phyloP scores from a whole-genome alignment of 257 asterid genomes.

The Thymus quinquecostatus region DNA sequence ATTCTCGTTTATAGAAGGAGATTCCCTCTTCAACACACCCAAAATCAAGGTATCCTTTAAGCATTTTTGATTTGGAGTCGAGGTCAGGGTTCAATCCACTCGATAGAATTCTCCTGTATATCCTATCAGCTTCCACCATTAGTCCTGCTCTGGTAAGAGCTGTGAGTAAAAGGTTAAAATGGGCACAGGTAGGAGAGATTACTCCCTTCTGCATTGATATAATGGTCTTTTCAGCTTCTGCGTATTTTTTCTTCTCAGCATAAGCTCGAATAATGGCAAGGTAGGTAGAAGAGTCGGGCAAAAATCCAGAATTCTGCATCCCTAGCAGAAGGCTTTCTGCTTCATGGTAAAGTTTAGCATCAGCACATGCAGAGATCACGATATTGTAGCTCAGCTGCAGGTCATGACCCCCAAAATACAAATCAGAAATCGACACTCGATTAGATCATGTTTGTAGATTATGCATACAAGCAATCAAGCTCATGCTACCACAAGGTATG shows the following conservation, averaged over 20 bases:
- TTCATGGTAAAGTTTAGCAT: slow-evolving; percentile 59
- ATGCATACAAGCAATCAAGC: slow-evolving; percentile 1
- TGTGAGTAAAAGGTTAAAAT: slow-evolving; percentile 57
- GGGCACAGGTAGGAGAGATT: slow-evolving; percentile 60
- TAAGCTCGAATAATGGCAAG: slow-evolving; percentile 72
- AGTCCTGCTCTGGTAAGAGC: slow-evolving; percentile 60
- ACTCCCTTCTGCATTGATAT: slow-evolving; percentile 69
- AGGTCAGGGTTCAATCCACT: slow-evolving; percentile 56
- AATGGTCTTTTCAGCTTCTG: slow-evolving; percentile 66
- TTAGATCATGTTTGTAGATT: neutral
- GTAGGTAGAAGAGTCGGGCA: slow-evolving; percentile 67
- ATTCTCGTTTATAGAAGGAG: slow-evolving; percentile 61
- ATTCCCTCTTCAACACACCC: slow-evolving; percentile 73
- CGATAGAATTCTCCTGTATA: slow-evolving; percentile 43
- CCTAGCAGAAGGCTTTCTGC: slow-evolving; percentile 59
- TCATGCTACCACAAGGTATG: slow-evolving; percentile 3
- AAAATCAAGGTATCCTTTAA: slow-evolving; percentile 68
- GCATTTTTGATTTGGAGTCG: slow-evolving; percentile 58
- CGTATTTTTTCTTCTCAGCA: slow-evolving; percentile 39
- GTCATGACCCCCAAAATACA: slow-evolving; percentile 14
- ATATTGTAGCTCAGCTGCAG: slow-evolving; percentile 74
- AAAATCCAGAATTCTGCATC: slow-evolving; percentile 55
- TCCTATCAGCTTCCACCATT: slow-evolving; percentile 61
- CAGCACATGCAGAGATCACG: slow-evolving; percentile 64
- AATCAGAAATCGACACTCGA: neutral